Base-by-base conservation (phyloP, 2,329 filamentous ascomycete species). In the Phialocephala sp. region DNA sequence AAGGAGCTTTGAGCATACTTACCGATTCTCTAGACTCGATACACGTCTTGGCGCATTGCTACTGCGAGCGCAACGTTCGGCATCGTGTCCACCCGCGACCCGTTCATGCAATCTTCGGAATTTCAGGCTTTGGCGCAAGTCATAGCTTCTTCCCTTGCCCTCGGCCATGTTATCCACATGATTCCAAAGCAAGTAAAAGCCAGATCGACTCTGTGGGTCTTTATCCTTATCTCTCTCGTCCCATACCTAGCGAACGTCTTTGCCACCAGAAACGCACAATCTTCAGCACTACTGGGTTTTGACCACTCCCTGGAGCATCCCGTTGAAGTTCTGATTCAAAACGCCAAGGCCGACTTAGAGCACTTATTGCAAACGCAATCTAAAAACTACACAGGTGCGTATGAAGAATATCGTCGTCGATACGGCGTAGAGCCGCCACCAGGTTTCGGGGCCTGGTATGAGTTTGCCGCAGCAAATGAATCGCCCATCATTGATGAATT, bases 401-500 rank as follows among this genome's bases (percentile, higher is more conserved):
- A 24, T n/a, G 20, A 36, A 20, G 35, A 57, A 15, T 57, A 57
- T 14, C 18, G 35, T 22, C 55, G 32, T 27, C 32, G 55, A 41
- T 57, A 57, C 35, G 4, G 6, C 8, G n/a, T 37, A 24, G 35
- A 57, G 20, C 55, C 55, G 20, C 55, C 55, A 22, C 54, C 60
- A 24, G 60, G 60, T 27, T 63, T 63, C 15, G 60, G 50, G 14
- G n/a, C 3, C 1, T 63, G 60, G 60, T 63, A 57, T 45, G 27
- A 45, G 3, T 63, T 58, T 37, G 60, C 60, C 4, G n/a, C 37
- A 18, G 8, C 8, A 36, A 14, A 50, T 50, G 8, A 27, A 18
- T 63, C 60, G 27, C 60, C 52, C 11, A 58, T 63, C 54, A 58
- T 63, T 20, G 60, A 63, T 41, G 60, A 63, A 2, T 63, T 57